phyloP scores from a whole-genome alignment of 2,329 filamentous ascomycete species.

The Apiospora malaysiana region DNA sequence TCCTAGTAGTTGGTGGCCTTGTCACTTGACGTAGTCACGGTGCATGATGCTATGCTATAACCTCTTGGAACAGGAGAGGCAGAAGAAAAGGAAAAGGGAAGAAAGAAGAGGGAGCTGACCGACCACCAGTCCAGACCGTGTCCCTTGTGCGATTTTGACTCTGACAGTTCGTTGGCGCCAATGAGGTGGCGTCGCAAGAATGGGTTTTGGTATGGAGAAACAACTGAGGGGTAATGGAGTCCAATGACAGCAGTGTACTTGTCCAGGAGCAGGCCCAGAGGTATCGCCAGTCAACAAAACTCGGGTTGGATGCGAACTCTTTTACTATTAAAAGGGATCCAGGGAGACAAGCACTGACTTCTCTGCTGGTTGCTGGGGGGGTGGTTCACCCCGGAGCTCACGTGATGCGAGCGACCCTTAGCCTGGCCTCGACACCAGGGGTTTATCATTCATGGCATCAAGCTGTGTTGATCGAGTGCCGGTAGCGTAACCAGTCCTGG shows the following conservation, averaged over 20 bases:
- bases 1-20: not conserved
- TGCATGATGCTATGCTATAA: not conserved
- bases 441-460: not conserved
- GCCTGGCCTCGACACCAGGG: not conserved
- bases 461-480: not conserved
- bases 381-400: slow-evolving; percentile 14
- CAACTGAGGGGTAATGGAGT: slow-evolving; percentile 19
- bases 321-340: slow-evolving; percentile 5
- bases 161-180: slow-evolving; percentile 2
- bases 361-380: slow-evolving; percentile 3
- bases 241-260: not conserved
- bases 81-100: not conserved
- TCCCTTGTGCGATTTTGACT: slow-evolving; percentile 14
- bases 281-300: slow-evolving; percentile 14
- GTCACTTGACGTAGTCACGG: not conserved
- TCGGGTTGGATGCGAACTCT: slow-evolving; percentile 2
- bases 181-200: slow-evolving; percentile 16
- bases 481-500: slow-evolving; percentile 1
- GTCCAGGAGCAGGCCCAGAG: not conserved
- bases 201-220: slow-evolving; percentile 16
- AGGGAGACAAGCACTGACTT: slow-evolving; percentile 12
- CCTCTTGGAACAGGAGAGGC: not conserved
- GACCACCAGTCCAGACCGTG: not conserved
- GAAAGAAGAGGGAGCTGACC: not conserved
- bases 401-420: not conserved